Conservation (phyloP, 2,329 filamentous ascomycete species). For the Fusarium subglutinans region DNA sequence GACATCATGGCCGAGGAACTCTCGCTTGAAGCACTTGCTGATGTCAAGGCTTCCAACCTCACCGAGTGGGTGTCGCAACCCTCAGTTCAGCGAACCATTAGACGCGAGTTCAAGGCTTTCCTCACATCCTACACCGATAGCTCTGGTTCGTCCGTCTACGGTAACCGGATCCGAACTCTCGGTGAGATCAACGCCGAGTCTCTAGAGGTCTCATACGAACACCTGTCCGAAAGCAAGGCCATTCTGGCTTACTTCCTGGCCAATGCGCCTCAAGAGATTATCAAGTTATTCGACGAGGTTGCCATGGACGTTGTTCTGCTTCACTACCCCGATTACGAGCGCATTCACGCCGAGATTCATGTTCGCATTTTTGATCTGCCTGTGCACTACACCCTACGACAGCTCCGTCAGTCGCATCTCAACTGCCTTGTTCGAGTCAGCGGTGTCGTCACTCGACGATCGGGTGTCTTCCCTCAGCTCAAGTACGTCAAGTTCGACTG, state of each 20-base stretch:
- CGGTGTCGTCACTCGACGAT: slow-evolving; percentile 93
- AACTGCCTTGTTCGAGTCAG: slow-evolving; percentile 95
- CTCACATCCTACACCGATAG: slow-evolving; percentile 95
- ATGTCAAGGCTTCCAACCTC: slow-evolving; percentile 91
- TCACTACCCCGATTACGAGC: slow-evolving; percentile 97
- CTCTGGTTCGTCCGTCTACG: slow-evolving; percentile 90
- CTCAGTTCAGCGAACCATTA: slow-evolving; percentile 90
- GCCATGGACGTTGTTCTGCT: slow-evolving; percentile 96
- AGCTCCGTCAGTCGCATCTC: slow-evolving; percentile 92
- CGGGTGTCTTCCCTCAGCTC: slow-evolving; percentile 94
- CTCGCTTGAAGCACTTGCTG: slow-evolving; percentile 87
- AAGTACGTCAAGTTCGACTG: slow-evolving; percentile 99
- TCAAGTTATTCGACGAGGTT: slow-evolving; percentile 95
- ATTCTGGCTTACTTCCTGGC: slow-evolving; percentile 95
- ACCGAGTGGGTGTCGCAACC: slow-evolving; percentile 95
- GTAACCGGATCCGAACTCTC: slow-evolving; percentile 91
- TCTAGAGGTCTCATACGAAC: slow-evolving; percentile 94
- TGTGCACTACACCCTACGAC: slow-evolving; percentile 92
- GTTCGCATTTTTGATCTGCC: slow-evolving; percentile 96
- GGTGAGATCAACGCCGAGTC: slow-evolving; percentile 97
- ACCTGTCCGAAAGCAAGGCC: slow-evolving; percentile 89
- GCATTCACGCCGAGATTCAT: slow-evolving; percentile 97
- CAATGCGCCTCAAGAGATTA: slow-evolving; percentile 92
- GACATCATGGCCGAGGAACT: slow-evolving; percentile 97
- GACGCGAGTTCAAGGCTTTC: slow-evolving; percentile 96